Base-by-base conservation (phyloP, 73 alveolate species). In the Diophrys appendiculata region DNA sequence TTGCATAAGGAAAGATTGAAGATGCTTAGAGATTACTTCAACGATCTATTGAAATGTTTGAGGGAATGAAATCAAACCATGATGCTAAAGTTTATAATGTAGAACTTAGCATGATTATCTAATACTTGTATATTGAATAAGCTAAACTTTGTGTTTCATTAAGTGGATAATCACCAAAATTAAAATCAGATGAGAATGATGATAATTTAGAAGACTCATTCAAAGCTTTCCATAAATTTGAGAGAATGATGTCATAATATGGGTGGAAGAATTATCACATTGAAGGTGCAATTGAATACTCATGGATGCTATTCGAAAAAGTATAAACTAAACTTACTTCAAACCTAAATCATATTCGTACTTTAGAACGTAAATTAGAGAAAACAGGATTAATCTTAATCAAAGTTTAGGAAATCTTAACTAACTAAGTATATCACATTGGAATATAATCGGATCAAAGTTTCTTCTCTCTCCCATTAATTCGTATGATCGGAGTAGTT, bases 401-500 rank as follows among this genome's bases (percentile, higher is more conserved):
- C n/a, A 86, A 83, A 73, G 86, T 77, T 2, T 79, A 86, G 53
- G 93, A 86, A 68, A 26, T 65, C 27, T 64, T 86, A 18, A 80
- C 86, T 2, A 65, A 71, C 27, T 79, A 80, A 53, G 93, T 69
- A 30, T 80, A 80, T 55, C 68, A 34, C 65, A 65, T 79, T 25
- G 83, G 82, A 13, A 56, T 68, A 52, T 24, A 52, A 3, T 24
- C 33, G 27, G 81, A 80, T 14, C 30, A 79, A 18, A 13, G 72
- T 54, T 65, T 53, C 85, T 26, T 76, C 25, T 68, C 91, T 8
- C 87, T 79, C 29, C 93, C 93, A 3, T 60, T 86, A 22, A 77
- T 79, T 8, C 31, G 93, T 30, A 68, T 86, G 33, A 56, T 86
- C n/a, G 93, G 93, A 33, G 73, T 80, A 13, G 85, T 82, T 8